A percentile compares a stretch with the other conserved stretches of the same genome.
Conservation (phyloP, 2,329 filamentous ascomycete species). For the Fusarium buxicola region DNA sequence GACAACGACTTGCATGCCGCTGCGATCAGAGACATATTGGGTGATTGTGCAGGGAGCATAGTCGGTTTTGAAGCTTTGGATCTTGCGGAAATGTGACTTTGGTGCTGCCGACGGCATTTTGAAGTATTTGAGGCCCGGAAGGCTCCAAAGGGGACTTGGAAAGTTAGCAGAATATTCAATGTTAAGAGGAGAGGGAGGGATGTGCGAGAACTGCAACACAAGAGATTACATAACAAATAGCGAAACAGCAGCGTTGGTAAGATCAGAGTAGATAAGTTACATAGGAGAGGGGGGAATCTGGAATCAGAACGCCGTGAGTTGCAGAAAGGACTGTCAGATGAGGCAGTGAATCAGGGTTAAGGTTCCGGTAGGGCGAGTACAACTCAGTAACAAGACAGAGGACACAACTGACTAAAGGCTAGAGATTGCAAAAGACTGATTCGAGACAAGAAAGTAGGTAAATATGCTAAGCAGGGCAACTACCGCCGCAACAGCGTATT, state of each 20-base stretch:
- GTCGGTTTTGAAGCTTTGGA: slow-evolving; percentile 88
- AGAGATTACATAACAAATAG: background rate
- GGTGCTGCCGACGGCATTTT: slow-evolving; percentile 65
- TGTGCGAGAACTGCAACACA: background rate
- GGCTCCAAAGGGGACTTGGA: slow-evolving; percentile 38
- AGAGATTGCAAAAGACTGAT: background rate
- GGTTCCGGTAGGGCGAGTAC: background rate
- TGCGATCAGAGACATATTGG: slow-evolving; percentile 95
- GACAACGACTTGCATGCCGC: slow-evolving; percentile 93
- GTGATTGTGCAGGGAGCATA: slow-evolving; percentile 91
- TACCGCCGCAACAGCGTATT: slow-evolving; percentile 33
- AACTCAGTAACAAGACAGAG: slow-evolving; percentile 3
- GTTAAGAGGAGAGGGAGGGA: background rate
- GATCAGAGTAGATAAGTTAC: too few relatives aligned
- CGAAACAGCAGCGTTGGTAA: too few relatives aligned
- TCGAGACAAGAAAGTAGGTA: slow-evolving; percentile 18
- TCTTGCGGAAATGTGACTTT: slow-evolving; percentile 77
- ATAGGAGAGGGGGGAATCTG: background rate
- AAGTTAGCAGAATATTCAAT: slow-evolving; percentile 18
- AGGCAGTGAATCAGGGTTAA: background rate
- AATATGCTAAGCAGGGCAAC: slow-evolving; percentile 41
- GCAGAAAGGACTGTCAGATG: background rate
- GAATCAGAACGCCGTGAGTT: background rate
- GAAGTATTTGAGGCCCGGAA: slow-evolving; percentile 30
- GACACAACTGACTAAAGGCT: slow-evolving; percentile 28